Percentiles rank a stretch among this genome's conserved stretches.
These are phyloP conservation scores for Suhomyces bribrorum DNA, from an alignment of 1,139 yeast genomes.

Conservation along the genomic window DNA sequence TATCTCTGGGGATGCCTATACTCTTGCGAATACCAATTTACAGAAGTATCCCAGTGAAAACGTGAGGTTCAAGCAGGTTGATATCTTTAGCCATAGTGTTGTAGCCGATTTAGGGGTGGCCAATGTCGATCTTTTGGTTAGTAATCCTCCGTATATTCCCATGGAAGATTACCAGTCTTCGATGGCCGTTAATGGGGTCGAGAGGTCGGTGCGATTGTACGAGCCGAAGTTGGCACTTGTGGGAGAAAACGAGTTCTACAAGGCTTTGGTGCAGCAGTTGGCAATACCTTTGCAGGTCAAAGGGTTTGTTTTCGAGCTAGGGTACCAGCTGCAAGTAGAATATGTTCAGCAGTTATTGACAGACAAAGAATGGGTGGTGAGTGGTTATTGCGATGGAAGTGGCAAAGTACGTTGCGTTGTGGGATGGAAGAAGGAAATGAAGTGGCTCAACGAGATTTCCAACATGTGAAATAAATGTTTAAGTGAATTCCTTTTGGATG, in stretches of 20 bases:
- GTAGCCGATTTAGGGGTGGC: background rate
- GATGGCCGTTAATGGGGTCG: slow-evolving; percentile 38
- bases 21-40: slow-evolving; percentile 51
- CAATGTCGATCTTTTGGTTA: slow-evolving; percentile 54
- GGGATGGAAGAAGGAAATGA: slow-evolving; percentile 30
- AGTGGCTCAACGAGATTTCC: slow-evolving; percentile 1
- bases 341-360: slow-evolving; percentile 20
- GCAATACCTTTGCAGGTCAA: slow-evolving; percentile 37
- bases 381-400: slow-evolving; percentile 29
- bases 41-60: slow-evolving; percentile 5
- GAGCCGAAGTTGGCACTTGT: slow-evolving; percentile 80
- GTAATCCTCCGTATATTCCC: slow-evolving; percentile 92
- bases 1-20: slow-evolving; percentile 54
- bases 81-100: slow-evolving; percentile 8
- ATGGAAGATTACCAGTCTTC: slow-evolving; percentile 36
- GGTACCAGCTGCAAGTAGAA: slow-evolving; percentile 38
- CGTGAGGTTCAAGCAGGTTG: slow-evolving; percentile 19
- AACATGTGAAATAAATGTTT: background rate
- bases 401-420: slow-evolving; percentile 40
- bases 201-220: slow-evolving; percentile 61
- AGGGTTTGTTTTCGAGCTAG: slow-evolving; percentile 47
- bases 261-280: slow-evolving; percentile 49
- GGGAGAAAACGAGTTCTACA: slow-evolving; percentile 74
- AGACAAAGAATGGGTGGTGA: slow-evolving; percentile 29
- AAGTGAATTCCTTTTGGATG: background rate